Evolutionary conservation across 768 basidiomycete species (phyloP), one percentile per base, ranked within the genome.

Genomic region (Dentipellis fragilis): DNA sequence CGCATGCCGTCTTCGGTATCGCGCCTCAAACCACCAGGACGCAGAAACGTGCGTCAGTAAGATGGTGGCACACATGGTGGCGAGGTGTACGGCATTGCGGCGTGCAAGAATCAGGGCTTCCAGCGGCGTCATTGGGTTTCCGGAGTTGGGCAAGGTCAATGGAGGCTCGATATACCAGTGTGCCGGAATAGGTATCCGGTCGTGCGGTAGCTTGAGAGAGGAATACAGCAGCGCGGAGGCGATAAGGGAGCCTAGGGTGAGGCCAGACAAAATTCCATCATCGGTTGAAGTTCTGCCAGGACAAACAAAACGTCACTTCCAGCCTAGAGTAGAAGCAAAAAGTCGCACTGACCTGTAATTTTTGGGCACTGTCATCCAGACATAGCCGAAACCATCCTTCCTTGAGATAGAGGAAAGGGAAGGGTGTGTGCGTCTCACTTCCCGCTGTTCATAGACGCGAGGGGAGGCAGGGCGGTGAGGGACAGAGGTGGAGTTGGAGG

Each of bases 331-430:
- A 38, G 17, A 16, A 11, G 2, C n/a, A 4, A 16, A 12, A 17
- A 4, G 22, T 38, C 51, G 54, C 40, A 63, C 72, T 42, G 59
- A 86, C 88, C 89, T 76, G 65, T 89, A 93, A 64, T 93, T 90
- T 68, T 90, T 89, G 0, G 87, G 85, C 4, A 90, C 88, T 14
- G 89, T 87, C 90, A 93, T 92, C 89, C 89, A 93, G 22, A 92
- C 77, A 64, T 83, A 87, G 36, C 84, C 83, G 55, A 83, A 80
- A 63, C 80, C 78, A 21, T 72, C 71, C 69, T 77, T 80, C 57
- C 70, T 71, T 51, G 62, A 61, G 29, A 63, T 57, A 34, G 62
- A 53, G 38, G 51, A 46, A n/a, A 65, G 57, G 17, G 65, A 57
- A 8, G 61, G 52, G 48, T 77, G 80, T 64, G 69, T 78, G 47